Conservation (phyloP, 306 rosid genomes). For the Prunus padus region DNA sequence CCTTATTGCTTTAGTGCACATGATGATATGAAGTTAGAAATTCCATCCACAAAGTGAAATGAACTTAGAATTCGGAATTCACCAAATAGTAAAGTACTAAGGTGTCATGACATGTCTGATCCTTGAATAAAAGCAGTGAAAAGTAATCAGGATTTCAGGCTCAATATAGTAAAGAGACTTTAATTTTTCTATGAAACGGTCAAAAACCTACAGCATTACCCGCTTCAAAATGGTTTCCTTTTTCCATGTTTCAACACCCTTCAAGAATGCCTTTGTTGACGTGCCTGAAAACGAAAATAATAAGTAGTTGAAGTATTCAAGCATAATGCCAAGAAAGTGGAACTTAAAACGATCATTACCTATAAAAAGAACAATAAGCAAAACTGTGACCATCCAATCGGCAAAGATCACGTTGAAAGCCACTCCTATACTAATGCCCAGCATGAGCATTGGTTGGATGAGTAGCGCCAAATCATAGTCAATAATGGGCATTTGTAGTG, state of each 20-base stretch:
- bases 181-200: background rate
- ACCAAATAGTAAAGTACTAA: background rate
- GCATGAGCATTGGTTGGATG: conserved; percentile 94
- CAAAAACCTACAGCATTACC: conserved; percentile 33
- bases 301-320: background rate
- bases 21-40: background rate
- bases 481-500: conserved; percentile 63
- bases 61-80: background rate
- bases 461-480: conserved; percentile 91
- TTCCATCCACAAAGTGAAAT: background rate
- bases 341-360: conserved; percentile 38
- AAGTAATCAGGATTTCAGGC: background rate
- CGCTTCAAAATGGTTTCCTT: conserved; percentile 80
- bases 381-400: conserved; percentile 91
- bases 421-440: conserved; percentile 93
- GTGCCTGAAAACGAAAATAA: conserved; percentile 50
- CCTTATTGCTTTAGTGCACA: background rate
- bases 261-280: conserved; percentile 79
- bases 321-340: background rate
- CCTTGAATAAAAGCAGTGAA: conserved; percentile 5
- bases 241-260: conserved; percentile 88
- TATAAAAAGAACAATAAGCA: conserved; percentile 74
- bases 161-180: background rate
- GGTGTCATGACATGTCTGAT: background rate
- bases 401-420: conserved; percentile 79